A percentile compares a stretch with the other conserved stretches of the same genome.
Conservation (phyloP, 2,329 filamentous ascomycete species). For the Chrysoporthe austroafricana region DNA sequence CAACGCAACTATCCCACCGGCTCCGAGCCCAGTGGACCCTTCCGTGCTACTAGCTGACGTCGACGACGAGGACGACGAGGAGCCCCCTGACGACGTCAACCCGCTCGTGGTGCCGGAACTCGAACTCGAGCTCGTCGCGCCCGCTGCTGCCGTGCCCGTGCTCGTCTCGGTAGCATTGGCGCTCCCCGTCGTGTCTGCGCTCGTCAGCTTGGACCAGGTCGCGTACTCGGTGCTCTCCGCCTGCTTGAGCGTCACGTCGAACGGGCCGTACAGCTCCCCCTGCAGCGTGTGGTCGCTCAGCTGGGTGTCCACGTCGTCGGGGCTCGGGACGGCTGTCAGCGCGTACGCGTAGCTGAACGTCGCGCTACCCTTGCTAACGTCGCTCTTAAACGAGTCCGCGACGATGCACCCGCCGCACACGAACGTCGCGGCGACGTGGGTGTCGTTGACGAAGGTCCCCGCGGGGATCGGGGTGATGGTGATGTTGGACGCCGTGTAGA, state of each 20-base stretch:
- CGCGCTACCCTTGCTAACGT: conserved; percentile 6
- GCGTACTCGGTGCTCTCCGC: conserved; percentile 25
- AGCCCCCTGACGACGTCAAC: not conserved
- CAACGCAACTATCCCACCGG: conserved; percentile 15
- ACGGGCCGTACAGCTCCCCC: conserved; percentile 28
- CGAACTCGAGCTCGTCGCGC: conserved; percentile 6
- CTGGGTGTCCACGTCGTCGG: conserved; percentile 19
- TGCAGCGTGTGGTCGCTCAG: conserved; percentile 29
- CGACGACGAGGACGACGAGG: conserved; percentile 13
- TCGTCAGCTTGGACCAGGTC: conserved; percentile 23
- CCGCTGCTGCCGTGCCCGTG: not conserved
- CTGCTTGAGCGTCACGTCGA: conserved; percentile 22
- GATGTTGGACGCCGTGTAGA: conserved; percentile 46
- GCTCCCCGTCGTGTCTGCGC: conserved; percentile 7
- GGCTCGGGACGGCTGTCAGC: conserved; percentile 24
- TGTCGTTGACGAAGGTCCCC: conserved; percentile 56
- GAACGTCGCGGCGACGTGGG: conserved; percentile 58
- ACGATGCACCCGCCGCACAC: conserved; percentile 51
- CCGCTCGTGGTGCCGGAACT: not conserved
- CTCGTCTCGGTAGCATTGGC: conserved; percentile 13
- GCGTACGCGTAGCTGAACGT: conserved; percentile 29
- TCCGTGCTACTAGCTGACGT: conserved; percentile 4
- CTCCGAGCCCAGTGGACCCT: conserved; percentile 3
- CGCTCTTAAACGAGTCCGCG: conserved; percentile 34
- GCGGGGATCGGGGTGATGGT: conserved; percentile 50